A percentile compares a stretch with the other conserved stretches of the same genome.
These are phyloP conservation scores for Trichoderma cornu-damae DNA, from an alignment of 2,329 filamentous ascomycete species.

Conservation along the genomic window DNA sequence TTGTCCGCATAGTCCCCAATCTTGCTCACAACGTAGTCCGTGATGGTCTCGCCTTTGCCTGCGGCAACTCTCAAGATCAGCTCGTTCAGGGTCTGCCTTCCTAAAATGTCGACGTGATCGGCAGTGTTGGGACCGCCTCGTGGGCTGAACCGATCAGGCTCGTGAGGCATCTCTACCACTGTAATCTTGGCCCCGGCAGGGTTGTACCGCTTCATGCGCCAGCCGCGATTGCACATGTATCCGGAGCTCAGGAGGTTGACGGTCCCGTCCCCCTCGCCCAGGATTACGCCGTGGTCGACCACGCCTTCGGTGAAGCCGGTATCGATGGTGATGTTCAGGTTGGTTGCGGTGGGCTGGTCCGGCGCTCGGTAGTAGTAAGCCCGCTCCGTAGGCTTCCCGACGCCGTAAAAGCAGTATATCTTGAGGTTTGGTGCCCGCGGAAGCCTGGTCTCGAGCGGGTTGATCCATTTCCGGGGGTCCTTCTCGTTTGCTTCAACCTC, in stretches of 20 bases:
- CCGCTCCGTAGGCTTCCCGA: constrained; percentile 89
- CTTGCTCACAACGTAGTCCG: constrained; percentile 71
- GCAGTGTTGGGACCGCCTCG: constrained; percentile 66
- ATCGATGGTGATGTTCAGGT: constrained; percentile 70
- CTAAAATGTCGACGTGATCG: constrained; percentile 95
- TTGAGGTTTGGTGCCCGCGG: constrained; percentile 85
- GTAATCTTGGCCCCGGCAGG: constrained; percentile 76
- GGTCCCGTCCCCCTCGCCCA: constrained; percentile 94
- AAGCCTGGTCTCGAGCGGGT: constrained; percentile 82
- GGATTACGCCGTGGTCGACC: constrained; percentile 82
- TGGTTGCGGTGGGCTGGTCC: constrained; percentile 60
- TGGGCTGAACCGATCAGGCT: constrained; percentile 87
- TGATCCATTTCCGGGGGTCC: constrained; percentile 83
- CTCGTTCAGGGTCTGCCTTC: constrained; percentile 83
- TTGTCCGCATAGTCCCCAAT: constrained; percentile 78
- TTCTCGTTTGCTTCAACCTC: constrained; percentile 79
- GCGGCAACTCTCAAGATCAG: constrained; percentile 81
- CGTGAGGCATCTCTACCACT: constrained; percentile 93
- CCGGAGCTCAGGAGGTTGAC: constrained; percentile 87
- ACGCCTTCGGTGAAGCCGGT: constrained; percentile 55
- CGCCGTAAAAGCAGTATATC: constrained; percentile 95
- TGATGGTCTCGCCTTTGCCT: constrained; percentile 73
- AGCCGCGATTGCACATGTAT: constrained; percentile 96
- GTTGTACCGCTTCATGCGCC: constrained; percentile 91
- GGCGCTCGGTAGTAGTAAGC: constrained; percentile 79